Evolutionary conservation across 148 eudicot species (phyloP).

Genomic region (Spergularia marina): DNA sequence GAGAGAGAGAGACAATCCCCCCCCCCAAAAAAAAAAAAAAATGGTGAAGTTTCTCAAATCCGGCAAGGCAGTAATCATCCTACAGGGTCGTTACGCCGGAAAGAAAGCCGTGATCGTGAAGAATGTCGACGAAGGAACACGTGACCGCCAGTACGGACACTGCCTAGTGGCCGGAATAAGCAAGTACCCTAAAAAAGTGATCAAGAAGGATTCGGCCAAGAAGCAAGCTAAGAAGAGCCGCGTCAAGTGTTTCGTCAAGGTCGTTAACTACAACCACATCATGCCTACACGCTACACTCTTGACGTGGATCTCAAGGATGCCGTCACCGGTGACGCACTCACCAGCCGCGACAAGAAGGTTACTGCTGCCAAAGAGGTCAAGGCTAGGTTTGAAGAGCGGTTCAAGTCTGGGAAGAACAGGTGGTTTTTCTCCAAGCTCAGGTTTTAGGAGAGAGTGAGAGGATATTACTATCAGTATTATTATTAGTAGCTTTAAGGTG

Average conservation of each 20-base stretch:
- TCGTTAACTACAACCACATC: constrained; percentile 29
- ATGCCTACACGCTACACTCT: constrained; percentile 30
- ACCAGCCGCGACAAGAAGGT: constrained; percentile 21
- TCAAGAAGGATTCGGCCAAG: constrained; percentile 26
- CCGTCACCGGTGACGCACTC: constrained; percentile 13
- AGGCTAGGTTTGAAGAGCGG: constrained; percentile 25
- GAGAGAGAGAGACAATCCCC: constrained; percentile 6
- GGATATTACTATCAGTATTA: too few relatives aligned
- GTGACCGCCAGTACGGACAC: constrained; percentile 25
- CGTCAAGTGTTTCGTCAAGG: constrained; percentile 23
- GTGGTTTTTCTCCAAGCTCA: constrained; percentile 25
- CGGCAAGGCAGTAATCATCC: constrained; percentile 25
- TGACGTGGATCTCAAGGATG: constrained; percentile 27
- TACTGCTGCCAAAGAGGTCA: constrained; percentile 27
- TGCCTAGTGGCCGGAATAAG: constrained; percentile 28
- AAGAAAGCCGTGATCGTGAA: constrained; percentile 24
- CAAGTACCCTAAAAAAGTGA: constrained; percentile 29
- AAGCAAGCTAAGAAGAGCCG: constrained; percentile 31
- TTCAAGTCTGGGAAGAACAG: constrained; percentile 28
- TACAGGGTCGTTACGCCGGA: constrained; percentile 29
- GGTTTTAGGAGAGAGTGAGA: constrained; percentile 4
- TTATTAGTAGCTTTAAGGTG: too few relatives aligned
- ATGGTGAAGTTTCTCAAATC: constrained; percentile 32
- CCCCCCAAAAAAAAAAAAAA: constrained; percentile 3
- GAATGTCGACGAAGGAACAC: constrained; percentile 25